phyloP scores from a whole-genome alignment of 176 grass and related monocot species.

The Rhynchospora tenuis region DNA sequence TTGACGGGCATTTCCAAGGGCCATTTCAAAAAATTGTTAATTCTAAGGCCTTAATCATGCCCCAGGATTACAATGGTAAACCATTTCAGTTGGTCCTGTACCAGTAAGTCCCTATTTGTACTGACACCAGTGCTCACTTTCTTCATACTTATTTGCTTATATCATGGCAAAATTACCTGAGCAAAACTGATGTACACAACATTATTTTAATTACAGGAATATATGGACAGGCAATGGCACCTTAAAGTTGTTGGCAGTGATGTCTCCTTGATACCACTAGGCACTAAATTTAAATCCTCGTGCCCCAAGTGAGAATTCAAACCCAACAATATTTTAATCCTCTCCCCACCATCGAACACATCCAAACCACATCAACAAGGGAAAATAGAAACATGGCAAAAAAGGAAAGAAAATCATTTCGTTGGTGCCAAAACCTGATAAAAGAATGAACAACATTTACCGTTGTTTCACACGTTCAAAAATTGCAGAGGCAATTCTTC shows the following conservation, averaged over 20 bases:
- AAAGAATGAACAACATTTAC: constrained; percentile 9
- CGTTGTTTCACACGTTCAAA: constrained; percentile 67
- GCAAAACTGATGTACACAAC: not conserved
- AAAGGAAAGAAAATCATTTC: not conserved
- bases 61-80: not conserved
- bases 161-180: not conserved
- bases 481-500: constrained; percentile 54
- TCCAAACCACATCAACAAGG: not conserved
- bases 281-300: not conserved
- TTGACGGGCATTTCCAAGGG: not conserved
- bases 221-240: not conserved
- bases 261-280: not conserved
- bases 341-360: not conserved
- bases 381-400: not conserved
- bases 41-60: not conserved
- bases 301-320: not conserved
- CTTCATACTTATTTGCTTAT: not conserved
- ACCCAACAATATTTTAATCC: not conserved
- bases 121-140: not conserved
- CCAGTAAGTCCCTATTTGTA: not conserved
- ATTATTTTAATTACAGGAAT: not conserved
- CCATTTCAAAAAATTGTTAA: not conserved
- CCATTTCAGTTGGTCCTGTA: constrained; percentile 3
- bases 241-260: not conserved
- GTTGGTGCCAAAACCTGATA: not conserved